Percentiles rank a stretch among this genome's conserved stretches.
Conservation (phyloP, 2,329 filamentous ascomycete species). For the Arthrobotrys musiformis region DNA sequence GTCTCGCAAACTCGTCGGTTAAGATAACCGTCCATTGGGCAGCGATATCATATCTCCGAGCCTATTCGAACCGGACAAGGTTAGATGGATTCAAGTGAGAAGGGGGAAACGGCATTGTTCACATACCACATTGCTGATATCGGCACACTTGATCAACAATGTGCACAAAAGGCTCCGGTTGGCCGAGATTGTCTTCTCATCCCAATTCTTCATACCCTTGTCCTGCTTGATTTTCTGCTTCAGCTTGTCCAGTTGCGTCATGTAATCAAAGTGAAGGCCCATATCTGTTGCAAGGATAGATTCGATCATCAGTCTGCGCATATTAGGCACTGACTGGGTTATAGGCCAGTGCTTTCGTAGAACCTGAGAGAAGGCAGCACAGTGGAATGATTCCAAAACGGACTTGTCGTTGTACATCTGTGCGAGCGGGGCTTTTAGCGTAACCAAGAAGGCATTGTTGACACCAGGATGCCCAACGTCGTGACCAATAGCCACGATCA, state of each 20-base stretch:
- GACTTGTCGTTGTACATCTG: constrained; percentile 97
- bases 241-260: constrained; percentile 83
- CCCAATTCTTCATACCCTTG: constrained; percentile 77
- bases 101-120: constrained; percentile 5
- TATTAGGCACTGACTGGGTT: constrained; percentile 74
- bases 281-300: constrained; percentile 98
- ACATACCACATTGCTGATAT: constrained; percentile 97
- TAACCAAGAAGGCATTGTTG: constrained; percentile 95
- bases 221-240: constrained; percentile 80
- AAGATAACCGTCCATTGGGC: constrained; percentile 90
- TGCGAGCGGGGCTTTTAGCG: constrained; percentile 88
- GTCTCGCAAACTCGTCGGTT: constrained; percentile 94
- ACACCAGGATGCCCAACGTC: constrained; percentile 97
- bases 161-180: constrained; percentile 85
- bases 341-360: constrained; percentile 89
- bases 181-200: constrained; percentile 77
- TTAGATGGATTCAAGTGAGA: constrained; percentile 55
- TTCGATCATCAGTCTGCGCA: constrained; percentile 93
- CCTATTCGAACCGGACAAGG: constrained; percentile 67
- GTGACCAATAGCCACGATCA: constrained; percentile 96
- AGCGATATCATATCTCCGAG: constrained; percentile 83
- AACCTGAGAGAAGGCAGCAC: constrained; percentile 95
- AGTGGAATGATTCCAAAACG: constrained; percentile 96
- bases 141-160: constrained; percentile 94
- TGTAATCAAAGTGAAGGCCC: constrained; percentile 96